Conservation (phyloP, 805 yeast genomes). For the Cyberlindnera galapagoensis region DNA sequence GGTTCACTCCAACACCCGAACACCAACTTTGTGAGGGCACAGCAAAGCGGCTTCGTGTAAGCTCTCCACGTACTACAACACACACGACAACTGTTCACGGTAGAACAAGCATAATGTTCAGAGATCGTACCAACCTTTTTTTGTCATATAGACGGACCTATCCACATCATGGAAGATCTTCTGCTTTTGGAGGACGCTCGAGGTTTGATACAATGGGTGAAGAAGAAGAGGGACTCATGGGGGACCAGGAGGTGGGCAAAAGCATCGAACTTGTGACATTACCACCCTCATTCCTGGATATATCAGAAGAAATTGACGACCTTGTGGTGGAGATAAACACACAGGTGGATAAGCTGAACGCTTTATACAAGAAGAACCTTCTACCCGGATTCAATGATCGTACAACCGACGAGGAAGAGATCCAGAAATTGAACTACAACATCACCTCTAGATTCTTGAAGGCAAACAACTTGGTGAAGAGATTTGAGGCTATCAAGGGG, state of each 20-base stretch:
- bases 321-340: constrained; percentile 44
- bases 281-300: constrained; percentile 76
- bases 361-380: constrained; percentile 71
- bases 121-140: constrained; percentile 91
- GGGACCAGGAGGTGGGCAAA: constrained; percentile 19
- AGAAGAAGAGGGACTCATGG: constrained; percentile 27
- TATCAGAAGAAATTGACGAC: constrained; percentile 65
- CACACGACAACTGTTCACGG: too few relatives aligned
- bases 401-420: constrained; percentile 63
- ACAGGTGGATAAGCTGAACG: constrained; percentile 54
- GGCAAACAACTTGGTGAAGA: constrained; percentile 71
- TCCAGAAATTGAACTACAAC: constrained; percentile 69
- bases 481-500: constrained; percentile 41
- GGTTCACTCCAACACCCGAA: too few relatives aligned
- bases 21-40: too few relatives aligned
- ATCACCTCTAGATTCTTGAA: constrained; percentile 74
- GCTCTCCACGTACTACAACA: too few relatives aligned
- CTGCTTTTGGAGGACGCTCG: constrained; percentile 21
- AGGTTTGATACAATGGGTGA: constrained; percentile 24
- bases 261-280: constrained; percentile 54
- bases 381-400: constrained; percentile 87
- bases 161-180: constrained; percentile 61
- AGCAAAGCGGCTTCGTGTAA: too few relatives aligned
- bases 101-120: constrained; percentile 62
- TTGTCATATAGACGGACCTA: constrained; percentile 85